These are phyloP conservation scores for Colletotrichum lupini DNA, from an alignment of 2,329 filamentous ascomycete species.

Conservation along the genomic window DNA sequence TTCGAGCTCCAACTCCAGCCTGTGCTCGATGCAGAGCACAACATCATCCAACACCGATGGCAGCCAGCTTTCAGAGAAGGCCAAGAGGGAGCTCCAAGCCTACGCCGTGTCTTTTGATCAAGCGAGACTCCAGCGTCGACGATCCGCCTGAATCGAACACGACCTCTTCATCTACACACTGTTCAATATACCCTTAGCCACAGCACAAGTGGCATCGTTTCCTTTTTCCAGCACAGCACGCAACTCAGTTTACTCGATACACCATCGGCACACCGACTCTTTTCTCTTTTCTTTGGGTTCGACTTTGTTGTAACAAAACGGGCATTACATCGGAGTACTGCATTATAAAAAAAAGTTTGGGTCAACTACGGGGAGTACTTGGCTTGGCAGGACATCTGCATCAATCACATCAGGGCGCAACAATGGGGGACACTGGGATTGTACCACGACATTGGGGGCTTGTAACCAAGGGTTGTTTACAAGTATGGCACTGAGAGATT, in stretches of 20 bases:
- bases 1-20: conserved; percentile 85
- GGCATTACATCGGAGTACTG: conserved; percentile 61
- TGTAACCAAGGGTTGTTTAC: conserved; percentile 43
- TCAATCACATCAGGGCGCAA: conserved; percentile 42
- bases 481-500: conserved; percentile 44
- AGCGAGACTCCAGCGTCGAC: conserved; percentile 69
- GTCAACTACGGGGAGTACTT: conserved; percentile 38
- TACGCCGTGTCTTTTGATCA: conserved; percentile 93
- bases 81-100: conserved; percentile 81
- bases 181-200: conserved; percentile 38
- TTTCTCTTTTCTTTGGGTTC: conserved; percentile 35
- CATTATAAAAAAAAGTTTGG: conserved; percentile 54
- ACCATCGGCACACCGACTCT: conserved; percentile 37
- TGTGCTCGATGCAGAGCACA: conserved; percentile 80
- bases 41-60: conserved; percentile 64
- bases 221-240: conserved; percentile 37
- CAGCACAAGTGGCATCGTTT: conserved; percentile 33
- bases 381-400: conserved; percentile 43
- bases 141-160: conserved; percentile 59
- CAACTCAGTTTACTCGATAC: conserved; percentile 45
- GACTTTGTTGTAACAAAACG: conserved; percentile 54
- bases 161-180: conserved; percentile 38
- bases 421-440: conserved; percentile 37
- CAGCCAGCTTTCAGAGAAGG: conserved; percentile 76
- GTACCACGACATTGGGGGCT: conserved; percentile 22